Conservation (phyloP, 2,329 filamentous ascomycete species). For the Pseudogymnoascus sp. region DNA sequence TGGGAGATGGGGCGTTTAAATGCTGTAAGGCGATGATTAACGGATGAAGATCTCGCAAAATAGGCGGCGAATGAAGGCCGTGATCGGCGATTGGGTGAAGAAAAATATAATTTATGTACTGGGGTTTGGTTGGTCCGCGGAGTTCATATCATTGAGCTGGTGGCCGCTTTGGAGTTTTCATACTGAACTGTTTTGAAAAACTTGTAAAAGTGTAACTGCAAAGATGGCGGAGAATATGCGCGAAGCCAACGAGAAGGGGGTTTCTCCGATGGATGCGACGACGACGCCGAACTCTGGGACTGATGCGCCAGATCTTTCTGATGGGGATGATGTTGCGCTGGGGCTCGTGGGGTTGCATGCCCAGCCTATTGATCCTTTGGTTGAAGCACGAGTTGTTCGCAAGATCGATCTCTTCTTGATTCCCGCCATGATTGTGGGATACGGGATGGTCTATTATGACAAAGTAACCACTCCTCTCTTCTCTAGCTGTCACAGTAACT, state of each 20-base stretch:
- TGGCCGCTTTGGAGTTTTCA: not conserved
- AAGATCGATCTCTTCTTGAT: conserved; percentile 63
- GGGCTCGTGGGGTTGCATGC: conserved; percentile 23
- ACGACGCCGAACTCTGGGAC: not conserved
- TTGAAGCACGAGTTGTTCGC: conserved; percentile 49
- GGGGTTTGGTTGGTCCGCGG: not conserved
- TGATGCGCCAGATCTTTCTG: not conserved
- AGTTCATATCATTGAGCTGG: not conserved
- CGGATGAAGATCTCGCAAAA: not conserved
- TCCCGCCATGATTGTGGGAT: conserved; percentile 57
- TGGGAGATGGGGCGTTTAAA: not conserved
- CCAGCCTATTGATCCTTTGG: conserved; percentile 37
- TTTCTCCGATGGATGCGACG: not conserved
- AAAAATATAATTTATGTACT: not conserved
- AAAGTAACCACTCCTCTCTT: conserved; percentile 37
- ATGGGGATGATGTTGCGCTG: conserved; percentile 21
- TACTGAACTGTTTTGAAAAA: not conserved
- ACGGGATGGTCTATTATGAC: conserved; percentile 64
- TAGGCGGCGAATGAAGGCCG: not conserved
- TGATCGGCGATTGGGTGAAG: conserved; percentile 3
- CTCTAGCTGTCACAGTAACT: not conserved
- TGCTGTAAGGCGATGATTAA: conserved; percentile 4
- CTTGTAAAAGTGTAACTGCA: not conserved
- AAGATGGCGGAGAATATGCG: not conserved
- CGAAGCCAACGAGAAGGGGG: conserved; percentile 1